Percentiles rank a stretch among this genome's conserved stretches.
These are phyloP conservation scores for Paspalum vaginatum DNA, from an alignment of 176 grass and related monocot genomes.

Conservation along the genomic window DNA sequence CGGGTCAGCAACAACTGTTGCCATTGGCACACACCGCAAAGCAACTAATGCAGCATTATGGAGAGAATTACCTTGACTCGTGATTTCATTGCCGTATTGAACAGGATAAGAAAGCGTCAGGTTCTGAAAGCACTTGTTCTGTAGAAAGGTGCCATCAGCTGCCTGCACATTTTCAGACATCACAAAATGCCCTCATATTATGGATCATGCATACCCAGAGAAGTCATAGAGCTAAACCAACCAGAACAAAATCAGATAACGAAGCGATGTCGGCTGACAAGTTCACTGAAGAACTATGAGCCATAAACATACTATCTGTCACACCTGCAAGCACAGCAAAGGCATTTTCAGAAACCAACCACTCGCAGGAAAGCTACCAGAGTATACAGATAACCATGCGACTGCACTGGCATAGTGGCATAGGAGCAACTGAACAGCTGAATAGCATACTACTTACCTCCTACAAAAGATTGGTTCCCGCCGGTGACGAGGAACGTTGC, in stretches of 20 bases:
- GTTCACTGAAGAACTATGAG: slow-evolving; percentile 22
- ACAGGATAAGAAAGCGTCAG: slow-evolving; percentile 36
- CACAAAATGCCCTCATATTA: not conserved
- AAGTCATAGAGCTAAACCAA: slow-evolving; percentile 16
- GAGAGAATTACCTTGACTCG: slow-evolving; percentile 24
- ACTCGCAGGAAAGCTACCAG: not conserved
- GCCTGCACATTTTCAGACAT: slow-evolving; percentile 38
- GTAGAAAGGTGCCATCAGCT: slow-evolving; percentile 24
- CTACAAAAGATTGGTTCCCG: slow-evolving; percentile 40
- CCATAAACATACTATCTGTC: slow-evolving; percentile 43
- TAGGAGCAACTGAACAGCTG: not conserved
- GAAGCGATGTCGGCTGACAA: not conserved
- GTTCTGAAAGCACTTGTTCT: slow-evolving; percentile 46
- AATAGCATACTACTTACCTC: slow-evolving; percentile 25
- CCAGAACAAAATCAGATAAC: slow-evolving; percentile 53
- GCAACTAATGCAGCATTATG: slow-evolving; percentile 6
- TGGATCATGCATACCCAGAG: not conserved
- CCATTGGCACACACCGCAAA: not conserved
- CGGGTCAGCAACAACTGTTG: not conserved
- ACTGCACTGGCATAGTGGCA: not conserved
- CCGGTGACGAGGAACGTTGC: slow-evolving; percentile 57
- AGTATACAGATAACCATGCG: not conserved
- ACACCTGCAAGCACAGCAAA: slow-evolving; percentile 35
- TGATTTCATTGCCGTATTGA: not conserved
- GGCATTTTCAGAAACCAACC: not conserved